Base-by-base conservation (phyloP, 1,284 basidiomycete genomes). In the Chiua sp. region DNA sequence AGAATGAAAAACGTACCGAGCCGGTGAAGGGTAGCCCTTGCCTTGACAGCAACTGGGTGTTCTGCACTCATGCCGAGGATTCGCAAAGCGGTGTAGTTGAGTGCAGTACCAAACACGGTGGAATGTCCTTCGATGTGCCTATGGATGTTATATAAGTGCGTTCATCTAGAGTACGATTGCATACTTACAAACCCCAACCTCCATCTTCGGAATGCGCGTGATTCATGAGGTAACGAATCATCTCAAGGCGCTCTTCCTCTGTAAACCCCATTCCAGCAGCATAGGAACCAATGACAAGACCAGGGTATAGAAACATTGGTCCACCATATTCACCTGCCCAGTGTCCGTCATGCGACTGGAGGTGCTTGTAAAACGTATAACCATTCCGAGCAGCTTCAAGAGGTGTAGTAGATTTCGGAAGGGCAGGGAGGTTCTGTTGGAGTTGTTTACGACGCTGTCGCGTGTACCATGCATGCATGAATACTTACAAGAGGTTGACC, bases 101-200 rank as follows among this genome's bases (percentile, higher is more conserved):
- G 82, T 2, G 90, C 93, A 0, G 97, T 99, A 10, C 98, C 98
- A 71, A 96, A 98, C 12, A 93, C 95, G 2, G 96, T 98, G 0
- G 95, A 94, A 37, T 87, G 88, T 0, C 95, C 94, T 76, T 98
- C 96, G 44, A 96, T 90, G 71, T 99, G 98, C 60, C 96, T 98
- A 61, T 18, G 50, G 20, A 16, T 23, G 28, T 62, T 54, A 64
- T 47, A 53, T 46, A 49, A 20, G 16, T 22, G 42, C 26, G 35
- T 22, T 18, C 51, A 7, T 35, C 39, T 22, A 51, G 50, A 4
- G 28, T 35, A 12, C 7, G 2, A 37, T n/a, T 35, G 23, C 28
- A n/a, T 52, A 60, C 93, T 78, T 68, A 97, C 95, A 98, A 83
- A 67, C 96, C 96, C 96, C 96, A 98, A 7, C 96, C 96, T 30